Percentiles rank a stretch among this genome's conserved stretches.
Conservation (phyloP, 2,329 filamentous ascomycete species). For the Scytalidium sp. region DNA sequence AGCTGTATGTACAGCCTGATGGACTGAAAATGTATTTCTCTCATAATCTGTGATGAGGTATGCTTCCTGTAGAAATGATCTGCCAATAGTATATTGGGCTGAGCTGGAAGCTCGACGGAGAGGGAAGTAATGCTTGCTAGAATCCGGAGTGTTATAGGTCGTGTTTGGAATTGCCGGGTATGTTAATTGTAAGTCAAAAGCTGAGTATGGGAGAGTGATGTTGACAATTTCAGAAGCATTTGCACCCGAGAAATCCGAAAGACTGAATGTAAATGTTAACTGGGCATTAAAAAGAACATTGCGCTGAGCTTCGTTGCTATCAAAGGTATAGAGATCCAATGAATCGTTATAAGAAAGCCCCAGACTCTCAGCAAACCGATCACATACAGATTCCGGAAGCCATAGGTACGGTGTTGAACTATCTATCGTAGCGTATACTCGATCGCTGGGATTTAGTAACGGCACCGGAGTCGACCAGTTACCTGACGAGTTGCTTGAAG, state of each 20-base stretch:
- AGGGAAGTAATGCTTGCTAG: conserved; percentile 34
- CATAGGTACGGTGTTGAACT: conserved; percentile 63
- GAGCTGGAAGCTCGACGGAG: conserved; percentile 22
- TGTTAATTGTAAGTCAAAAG: conserved; percentile 27
- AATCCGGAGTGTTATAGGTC: conserved; percentile 39
- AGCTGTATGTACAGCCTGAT: conserved; percentile 25
- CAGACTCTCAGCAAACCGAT: conserved; percentile 61
- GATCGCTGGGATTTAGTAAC: conserved; percentile 17
- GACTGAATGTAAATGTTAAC: conserved; percentile 53
- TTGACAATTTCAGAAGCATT: conserved; percentile 38
- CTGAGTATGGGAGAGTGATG: conserved; percentile 29
- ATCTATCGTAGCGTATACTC: conserved; percentile 45
- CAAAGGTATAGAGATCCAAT: conserved; percentile 62
- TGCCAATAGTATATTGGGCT: conserved; percentile 29
- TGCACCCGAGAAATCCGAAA: conserved; percentile 40
- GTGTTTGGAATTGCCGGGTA: conserved; percentile 34
- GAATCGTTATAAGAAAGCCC: conserved; percentile 63
- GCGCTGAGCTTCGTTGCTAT: conserved; percentile 50
- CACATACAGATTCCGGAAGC: conserved; percentile 58
- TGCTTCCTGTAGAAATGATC: conserved; percentile 32
- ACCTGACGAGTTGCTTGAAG: conserved; percentile 48
- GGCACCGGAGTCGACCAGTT: conserved; percentile 48
- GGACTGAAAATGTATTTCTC: conserved; percentile 26
- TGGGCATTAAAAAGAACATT: conserved; percentile 39
- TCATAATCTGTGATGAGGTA: conserved; percentile 32